Base-by-base conservation (phyloP, 140 eudicot genomes). In the Anethum foeniculum region DNA sequence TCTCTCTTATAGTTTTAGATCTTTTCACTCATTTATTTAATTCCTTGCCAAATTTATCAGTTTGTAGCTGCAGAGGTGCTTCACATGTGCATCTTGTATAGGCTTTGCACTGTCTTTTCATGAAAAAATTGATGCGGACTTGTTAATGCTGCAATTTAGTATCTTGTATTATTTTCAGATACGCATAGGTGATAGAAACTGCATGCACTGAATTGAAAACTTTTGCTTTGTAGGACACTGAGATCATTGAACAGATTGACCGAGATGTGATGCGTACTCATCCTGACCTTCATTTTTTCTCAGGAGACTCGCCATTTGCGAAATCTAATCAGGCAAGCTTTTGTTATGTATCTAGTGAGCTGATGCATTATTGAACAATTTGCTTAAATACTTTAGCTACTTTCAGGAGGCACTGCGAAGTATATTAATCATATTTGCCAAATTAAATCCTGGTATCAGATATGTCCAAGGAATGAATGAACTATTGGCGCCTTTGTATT, bases 381-480 rank as follows among this genome's bases (percentile, higher is more conserved):
- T 64, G 30, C 47, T 74, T 82, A 71, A 48, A 56, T 11, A 34
- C 65, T 44, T 79, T 41, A 81, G 56, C 49, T 52, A 69, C 80
- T 82, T 81, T 77, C 86, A 93, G 95, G 98, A 88, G 60, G 88
- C 96, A 3, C 73, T 94, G 88, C 86, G 64, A 81, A 83, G 83
- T 79, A 94, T 94, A 83, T 82, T 92, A 56, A 87, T 94, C 68
- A 80, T 94, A 74, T 94, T 89, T 82, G 97, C 99, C 34, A 94
- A 94, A 91, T 78, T 94, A 83, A 94, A 94, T 73, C 99, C 99
- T 10, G 97, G 95, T 76, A 90, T 94, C 86, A 85, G 89, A 90
- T 94, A 94, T 77, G 99, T 94, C 27, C 99, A 94, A 89, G 99
- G 97, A 56, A 94, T 94, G 99, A 92, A 94, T 85, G 99, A 94